Conservation (phyloP, 2,329 filamentous ascomycete genomes). For the Amylocarpus encephaloides region DNA sequence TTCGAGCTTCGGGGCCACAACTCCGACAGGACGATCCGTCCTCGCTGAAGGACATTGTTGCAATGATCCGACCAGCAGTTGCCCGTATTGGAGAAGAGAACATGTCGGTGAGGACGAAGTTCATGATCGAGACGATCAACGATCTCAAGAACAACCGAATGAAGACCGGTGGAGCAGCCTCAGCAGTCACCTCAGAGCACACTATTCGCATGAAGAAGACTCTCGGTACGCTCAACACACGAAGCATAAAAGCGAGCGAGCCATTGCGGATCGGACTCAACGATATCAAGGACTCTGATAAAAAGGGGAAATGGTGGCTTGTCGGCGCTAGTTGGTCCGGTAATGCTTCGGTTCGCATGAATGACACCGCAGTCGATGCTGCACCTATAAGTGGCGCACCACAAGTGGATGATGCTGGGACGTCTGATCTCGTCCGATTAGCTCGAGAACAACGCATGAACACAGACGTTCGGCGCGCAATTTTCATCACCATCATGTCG, state of each 20-base stretch:
- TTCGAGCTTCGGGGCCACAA: slow-evolving; percentile 74
- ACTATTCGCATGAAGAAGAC: slow-evolving; percentile 84
- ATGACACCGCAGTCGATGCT: slow-evolving; percentile 25
- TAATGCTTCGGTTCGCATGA: slow-evolving; percentile 19
- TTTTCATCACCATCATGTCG: slow-evolving; percentile 87
- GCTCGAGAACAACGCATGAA: slow-evolving; percentile 34
- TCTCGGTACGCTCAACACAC: slow-evolving; percentile 67
- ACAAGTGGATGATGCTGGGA: slow-evolving; percentile 31
- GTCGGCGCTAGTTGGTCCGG: slow-evolving; percentile 87
- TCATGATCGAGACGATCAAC: slow-evolving; percentile 96
- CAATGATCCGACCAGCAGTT: slow-evolving; percentile 68
- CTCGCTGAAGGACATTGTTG: slow-evolving; percentile 80
- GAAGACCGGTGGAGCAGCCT: slow-evolving; percentile 66
- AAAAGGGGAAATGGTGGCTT: slow-evolving; percentile 96
- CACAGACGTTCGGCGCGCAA: slow-evolving; percentile 47
- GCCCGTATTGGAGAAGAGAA: slow-evolving; percentile 60
- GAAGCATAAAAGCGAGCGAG: slow-evolving; percentile 65
- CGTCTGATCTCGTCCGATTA: slow-evolving; percentile 31
- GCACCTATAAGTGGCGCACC: neutral
- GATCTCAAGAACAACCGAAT: slow-evolving; percentile 91
- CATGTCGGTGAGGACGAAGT: slow-evolving; percentile 82
- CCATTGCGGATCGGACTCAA: slow-evolving; percentile 74
- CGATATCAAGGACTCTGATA: slow-evolving; percentile 78
- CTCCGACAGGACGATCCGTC: slow-evolving; percentile 84
- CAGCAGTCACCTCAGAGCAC: slow-evolving; percentile 70